Evolutionary conservation across 1,284 basidiomycete genomes (phyloP), one percentile per base, ranked within the genome.

Genomic region (Uromyces viciae-fabae): DNA sequence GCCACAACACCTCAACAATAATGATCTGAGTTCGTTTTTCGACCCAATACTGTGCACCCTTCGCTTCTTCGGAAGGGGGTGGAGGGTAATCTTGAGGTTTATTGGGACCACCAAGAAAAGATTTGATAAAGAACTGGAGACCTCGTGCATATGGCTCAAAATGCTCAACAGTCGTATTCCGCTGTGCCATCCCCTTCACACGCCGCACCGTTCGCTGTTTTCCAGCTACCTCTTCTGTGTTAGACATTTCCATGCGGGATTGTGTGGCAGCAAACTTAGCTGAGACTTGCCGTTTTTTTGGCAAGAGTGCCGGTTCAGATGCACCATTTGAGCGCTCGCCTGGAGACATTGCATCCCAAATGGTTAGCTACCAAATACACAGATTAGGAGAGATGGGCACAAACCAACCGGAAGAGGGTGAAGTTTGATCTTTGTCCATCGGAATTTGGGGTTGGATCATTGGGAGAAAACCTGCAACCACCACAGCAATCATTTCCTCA

Each of bases 1-100:
- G n/a, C n/a, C n/a, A n/a, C n/a, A n/a, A n/a, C n/a, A n/a, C n/a
- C n/a, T n/a, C n/a, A n/a, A n/a, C n/a, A n/a, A n/a, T n/a, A 19
- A 71, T 71, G 7, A 28, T 1, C 17, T 49, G 9, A 1, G n/a
- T 3, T 8, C 43, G 43, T 42, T 33, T 49, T 22, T 71, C 68
- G 33, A 71, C 25, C 68, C 68, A 71, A 19, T 71, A 71, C 42
- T 71, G 68, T 14, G 42, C 8, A 3, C 49, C 68, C 43, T 71
- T 71, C 43, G 43, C 68, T 5, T 5, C 25, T 0, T 71, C 43
- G 15, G 68, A 31, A 1, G 68, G 68, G 3, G n/a, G 43, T 14
- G 11, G 0, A 15, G 43, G 40, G 22, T 33, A 71, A 28, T 71
- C 43, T 3, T 71, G 42, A 0, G 43, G 68, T 43, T 49, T 49